Evolutionary conservation across 352 stramenopile species (phyloP).

Genomic region (Hyaloperonospora brassicae): DNA sequence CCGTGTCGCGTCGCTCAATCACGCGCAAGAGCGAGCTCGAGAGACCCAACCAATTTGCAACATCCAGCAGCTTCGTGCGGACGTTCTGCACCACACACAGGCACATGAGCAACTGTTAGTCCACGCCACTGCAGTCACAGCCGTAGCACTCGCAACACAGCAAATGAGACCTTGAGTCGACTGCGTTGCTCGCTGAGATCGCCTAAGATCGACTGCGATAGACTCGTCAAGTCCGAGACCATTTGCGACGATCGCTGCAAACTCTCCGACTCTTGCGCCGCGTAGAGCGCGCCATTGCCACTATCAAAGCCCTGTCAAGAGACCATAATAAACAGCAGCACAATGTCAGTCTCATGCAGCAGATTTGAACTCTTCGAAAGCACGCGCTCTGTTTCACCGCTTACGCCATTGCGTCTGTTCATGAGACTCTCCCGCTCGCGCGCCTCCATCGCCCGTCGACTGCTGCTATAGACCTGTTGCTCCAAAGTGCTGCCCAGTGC

Average conservation of each 20-base stretch:
- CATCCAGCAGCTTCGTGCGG: constrained; percentile 72
- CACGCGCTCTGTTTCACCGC: neutral
- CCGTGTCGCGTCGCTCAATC: constrained; percentile 70
- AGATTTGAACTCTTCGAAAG: neutral
- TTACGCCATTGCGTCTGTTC: constrained; percentile 47
- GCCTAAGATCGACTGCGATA: constrained; percentile 64
- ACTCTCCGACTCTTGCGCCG: constrained; percentile 69
- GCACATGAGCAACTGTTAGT: neutral
- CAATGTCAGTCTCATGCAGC: neutral
- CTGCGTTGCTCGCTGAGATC: constrained; percentile 63
- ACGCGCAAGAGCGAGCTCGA: constrained; percentile 76
- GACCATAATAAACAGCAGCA: constrained; percentile 1
- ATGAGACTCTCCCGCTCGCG: constrained; percentile 71
- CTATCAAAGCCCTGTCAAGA: constrained; percentile 46
- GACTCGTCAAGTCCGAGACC: constrained; percentile 67
- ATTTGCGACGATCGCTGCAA: constrained; percentile 72
- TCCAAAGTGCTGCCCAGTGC: constrained; percentile 59
- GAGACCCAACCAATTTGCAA: constrained; percentile 71
- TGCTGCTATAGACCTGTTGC: constrained; percentile 69
- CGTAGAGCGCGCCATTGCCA: constrained; percentile 64
- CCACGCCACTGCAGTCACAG: neutral
- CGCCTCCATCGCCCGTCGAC: constrained; percentile 53
- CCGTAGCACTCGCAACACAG: too few relatives aligned
- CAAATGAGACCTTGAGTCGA: constrained; percentile 46
- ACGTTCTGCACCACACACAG: constrained; percentile 22